Conservation (phyloP, 1,284 basidiomycete genomes). For the Quambalaria eucalypti region DNA sequence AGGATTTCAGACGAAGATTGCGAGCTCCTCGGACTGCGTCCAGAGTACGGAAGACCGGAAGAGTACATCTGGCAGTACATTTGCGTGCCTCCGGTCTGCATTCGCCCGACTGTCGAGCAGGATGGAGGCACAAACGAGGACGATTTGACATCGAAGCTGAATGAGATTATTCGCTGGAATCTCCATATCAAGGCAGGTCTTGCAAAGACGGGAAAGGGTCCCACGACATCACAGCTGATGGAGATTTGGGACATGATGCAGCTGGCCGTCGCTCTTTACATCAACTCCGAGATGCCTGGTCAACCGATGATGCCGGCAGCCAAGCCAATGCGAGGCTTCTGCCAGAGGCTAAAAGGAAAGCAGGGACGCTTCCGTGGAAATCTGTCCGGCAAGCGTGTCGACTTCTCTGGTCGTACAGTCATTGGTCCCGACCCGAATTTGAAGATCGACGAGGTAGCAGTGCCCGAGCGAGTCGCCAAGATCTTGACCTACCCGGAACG, state of each 20-base stretch:
- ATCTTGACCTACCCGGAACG: slow-evolving; percentile 93
- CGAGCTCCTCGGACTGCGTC: slow-evolving; percentile 83
- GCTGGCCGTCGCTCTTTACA: slow-evolving; percentile 89
- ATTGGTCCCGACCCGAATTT: slow-evolving; percentile 98
- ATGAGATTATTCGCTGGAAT: slow-evolving; percentile 93
- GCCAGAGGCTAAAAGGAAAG: slow-evolving; percentile 96
- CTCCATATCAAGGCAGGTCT: slow-evolving; percentile 84
- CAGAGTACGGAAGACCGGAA: slow-evolving; percentile 82
- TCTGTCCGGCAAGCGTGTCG: slow-evolving; percentile 95
- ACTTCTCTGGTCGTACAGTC: slow-evolving; percentile 96
- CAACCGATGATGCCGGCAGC: slow-evolving; percentile 31
- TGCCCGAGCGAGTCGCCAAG: slow-evolving; percentile 91
- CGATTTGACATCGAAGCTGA: slow-evolving; percentile 92
- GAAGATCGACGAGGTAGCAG: slow-evolving; percentile 75
- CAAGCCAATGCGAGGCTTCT: slow-evolving; percentile 61
- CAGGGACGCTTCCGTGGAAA: slow-evolving; percentile 98
- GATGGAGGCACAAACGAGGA: slow-evolving; percentile 80
- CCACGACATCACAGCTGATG: slow-evolving; percentile 40
- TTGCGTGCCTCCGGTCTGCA: slow-evolving; percentile 94
- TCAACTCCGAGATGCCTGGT: slow-evolving; percentile 95
- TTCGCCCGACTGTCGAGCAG: slow-evolving; percentile 91
- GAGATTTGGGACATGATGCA: slow-evolving; percentile 99
- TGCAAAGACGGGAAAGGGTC: slow-evolving; percentile 53
- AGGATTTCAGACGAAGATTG: slow-evolving; percentile 89
- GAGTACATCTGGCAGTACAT: slow-evolving; percentile 99